phyloP scores from a whole-genome alignment of 257 asterid species.

The Salvia miltiorrhiza region DNA sequence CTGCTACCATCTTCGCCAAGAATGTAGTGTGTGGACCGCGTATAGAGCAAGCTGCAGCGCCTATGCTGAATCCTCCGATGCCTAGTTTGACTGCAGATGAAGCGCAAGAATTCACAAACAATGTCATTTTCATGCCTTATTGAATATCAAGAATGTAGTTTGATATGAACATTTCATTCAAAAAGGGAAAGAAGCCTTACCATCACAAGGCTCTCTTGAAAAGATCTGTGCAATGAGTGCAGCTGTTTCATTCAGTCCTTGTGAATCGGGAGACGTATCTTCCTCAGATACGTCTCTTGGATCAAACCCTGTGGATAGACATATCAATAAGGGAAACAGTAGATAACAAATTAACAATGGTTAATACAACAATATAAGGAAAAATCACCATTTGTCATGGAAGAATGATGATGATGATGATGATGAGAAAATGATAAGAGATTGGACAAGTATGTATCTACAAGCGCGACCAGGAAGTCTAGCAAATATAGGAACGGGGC shows the following conservation, averaged over 20 bases:
- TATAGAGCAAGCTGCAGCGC: constrained; percentile 68
- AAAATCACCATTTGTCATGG: no score
- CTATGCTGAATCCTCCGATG: constrained; percentile 75
- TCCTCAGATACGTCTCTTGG: constrained; percentile 50
- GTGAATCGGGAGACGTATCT: constrained; percentile 40
- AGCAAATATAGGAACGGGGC: constrained; percentile 52
- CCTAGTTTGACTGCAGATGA: constrained; percentile 75
- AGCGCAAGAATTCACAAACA: constrained; percentile 1
- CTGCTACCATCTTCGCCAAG: constrained; percentile 29
- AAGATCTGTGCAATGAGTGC: constrained; percentile 57
- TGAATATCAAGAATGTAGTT: no score
- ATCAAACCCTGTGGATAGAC: constrained; percentile 49
- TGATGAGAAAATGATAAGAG: no score
- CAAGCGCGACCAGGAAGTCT: constrained; percentile 69
- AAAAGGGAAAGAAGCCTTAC: constrained; percentile 28
- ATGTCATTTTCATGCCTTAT: no score
- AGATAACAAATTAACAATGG: no score
- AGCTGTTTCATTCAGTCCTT: constrained; percentile 60
- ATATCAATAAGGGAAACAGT: no score
- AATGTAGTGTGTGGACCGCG: constrained; percentile 52
- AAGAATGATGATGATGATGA: no score
- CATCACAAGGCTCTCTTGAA: constrained; percentile 56
- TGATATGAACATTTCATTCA: background rate
- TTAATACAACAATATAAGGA: no score
- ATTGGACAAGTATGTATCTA: constrained; percentile 20